phyloP scores from a whole-genome alignment of 2,329 filamentous ascomycete species.

The Metarhizium robertsii region DNA sequence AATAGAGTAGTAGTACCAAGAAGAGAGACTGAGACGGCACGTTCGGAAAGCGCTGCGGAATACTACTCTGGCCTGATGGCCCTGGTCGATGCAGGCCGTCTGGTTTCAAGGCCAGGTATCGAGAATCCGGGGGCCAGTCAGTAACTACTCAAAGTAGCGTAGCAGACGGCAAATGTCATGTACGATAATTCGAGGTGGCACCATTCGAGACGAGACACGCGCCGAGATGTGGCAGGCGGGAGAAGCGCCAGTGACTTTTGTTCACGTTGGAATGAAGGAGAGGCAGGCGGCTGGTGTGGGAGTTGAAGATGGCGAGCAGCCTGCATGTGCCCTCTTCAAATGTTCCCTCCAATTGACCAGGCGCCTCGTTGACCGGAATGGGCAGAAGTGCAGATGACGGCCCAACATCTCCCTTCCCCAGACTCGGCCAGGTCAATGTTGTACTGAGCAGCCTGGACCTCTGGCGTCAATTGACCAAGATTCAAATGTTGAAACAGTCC shows the following conservation, averaged over 20 bases:
- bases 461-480: background rate
- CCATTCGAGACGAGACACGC: background rate
- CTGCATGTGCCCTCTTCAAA: background rate
- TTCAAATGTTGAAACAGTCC: background rate
- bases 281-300: background rate
- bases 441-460: no score
- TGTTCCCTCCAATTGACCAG: no score
- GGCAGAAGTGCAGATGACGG: no score
- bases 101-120: background rate
- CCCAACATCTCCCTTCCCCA: no score
- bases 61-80: background rate
- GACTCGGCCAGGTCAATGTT: no score
- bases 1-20: background rate
- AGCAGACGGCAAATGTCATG: background rate
- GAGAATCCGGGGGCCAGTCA: no score
- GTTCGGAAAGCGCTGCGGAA: background rate
- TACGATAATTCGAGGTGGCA: background rate
- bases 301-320: background rate
- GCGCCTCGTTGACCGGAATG: no score
- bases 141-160: no score
- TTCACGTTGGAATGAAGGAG: conserved; percentile 1
- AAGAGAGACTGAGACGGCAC: background rate
- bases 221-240: conserved; percentile 3
- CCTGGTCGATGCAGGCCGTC: background rate
- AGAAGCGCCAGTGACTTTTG: conserved; percentile 1